Evolutionary conservation across 306 rosid genomes (phyloP), one percentile per base, ranked within the genome.

Genomic region (Pachyrhizus erosus): DNA sequence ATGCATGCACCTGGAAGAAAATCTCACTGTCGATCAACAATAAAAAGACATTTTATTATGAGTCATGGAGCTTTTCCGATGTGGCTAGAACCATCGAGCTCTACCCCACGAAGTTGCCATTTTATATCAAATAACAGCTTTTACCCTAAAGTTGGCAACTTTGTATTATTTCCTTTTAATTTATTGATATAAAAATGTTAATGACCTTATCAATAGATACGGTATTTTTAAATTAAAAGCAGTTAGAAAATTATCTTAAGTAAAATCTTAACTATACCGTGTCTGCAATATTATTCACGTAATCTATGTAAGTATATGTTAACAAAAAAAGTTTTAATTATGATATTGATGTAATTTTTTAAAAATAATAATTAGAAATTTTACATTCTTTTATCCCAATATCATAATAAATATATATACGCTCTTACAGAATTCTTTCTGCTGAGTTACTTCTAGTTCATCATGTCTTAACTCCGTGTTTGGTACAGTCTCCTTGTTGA

Each of bases 1-100:
- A 70, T 70, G 75, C 75, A 70, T 70, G 75, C 34, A 70, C 75
- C 75, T 43, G 57, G 37, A 45, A 40, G 7, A 23, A 45, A 70
- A 70, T 43, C 52, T 34, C 37, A 70, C 18, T 42, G 0, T 10
- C 1, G 5, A 42, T 10, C 1, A 11, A 42, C 1, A 11, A 68
- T 68, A 39, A 40, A 40, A 69, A 40, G 6, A 14, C 39, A 68
- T 37, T 68, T 69, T 42, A 70, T 70, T 70, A 70, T 21, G 18
- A 21, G 39, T 70, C 75, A 5, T 27, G 13, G 23, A 70, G 43
- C 57, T 70, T 70, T 43, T 70, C 34, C 12, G 54, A 69, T 10
- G 49, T 69, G 33, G 72, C 48, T 34, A n/a, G 26, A 65, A 34
- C 46, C 24, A 66, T 66, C 29, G 26, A 66, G 46, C 45, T 33